Evolutionary conservation across 805 yeast genomes (phyloP).

Genomic region (Ogataea corticis): DNA sequence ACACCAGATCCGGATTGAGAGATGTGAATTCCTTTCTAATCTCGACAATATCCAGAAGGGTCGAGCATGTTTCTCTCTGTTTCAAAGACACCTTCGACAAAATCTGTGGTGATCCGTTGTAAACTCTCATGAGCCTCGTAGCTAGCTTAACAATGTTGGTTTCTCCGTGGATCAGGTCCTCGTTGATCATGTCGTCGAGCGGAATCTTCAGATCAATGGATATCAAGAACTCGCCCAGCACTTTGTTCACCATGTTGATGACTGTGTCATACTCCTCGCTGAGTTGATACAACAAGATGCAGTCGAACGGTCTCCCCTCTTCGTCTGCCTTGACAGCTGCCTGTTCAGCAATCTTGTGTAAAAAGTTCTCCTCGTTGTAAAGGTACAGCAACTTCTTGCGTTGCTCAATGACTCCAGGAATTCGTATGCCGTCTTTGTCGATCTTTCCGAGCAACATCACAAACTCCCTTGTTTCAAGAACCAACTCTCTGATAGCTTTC

Average conservation of each 20-base stretch:
- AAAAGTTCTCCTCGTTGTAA: constrained; percentile 56
- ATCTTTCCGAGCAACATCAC: constrained; percentile 81
- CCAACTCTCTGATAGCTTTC: constrained; percentile 79
- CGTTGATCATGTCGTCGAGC: constrained; percentile 20
- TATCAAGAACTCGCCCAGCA: constrained; percentile 75
- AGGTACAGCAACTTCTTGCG: constrained; percentile 67
- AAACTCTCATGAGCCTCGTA: constrained; percentile 43
- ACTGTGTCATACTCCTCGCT: constrained; percentile 87
- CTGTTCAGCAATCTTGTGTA: constrained; percentile 72
- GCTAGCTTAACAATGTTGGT: constrained; percentile 50
- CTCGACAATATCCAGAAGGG: constrained; percentile 63
- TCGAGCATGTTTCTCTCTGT: constrained; percentile 64
- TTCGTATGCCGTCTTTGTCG: constrained; percentile 69
- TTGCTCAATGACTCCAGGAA: constrained; percentile 81
- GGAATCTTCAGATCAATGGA: constrained; percentile 51
- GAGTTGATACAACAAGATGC: constrained; percentile 81
- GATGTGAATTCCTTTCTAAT: constrained; percentile 56
- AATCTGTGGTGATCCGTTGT: constrained; percentile 59
- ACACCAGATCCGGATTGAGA: constrained; percentile 57
- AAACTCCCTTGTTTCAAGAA: constrained; percentile 84
- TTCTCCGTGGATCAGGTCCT: constrained; percentile 37
- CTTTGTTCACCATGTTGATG: constrained; percentile 66
- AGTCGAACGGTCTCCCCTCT: constrained; percentile 86
- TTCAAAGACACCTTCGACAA: constrained; percentile 52
- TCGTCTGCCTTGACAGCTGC: constrained; percentile 88